Base-by-base conservation (phyloP, 129 eudicot genomes). In the Tagetes erecta region DNA sequence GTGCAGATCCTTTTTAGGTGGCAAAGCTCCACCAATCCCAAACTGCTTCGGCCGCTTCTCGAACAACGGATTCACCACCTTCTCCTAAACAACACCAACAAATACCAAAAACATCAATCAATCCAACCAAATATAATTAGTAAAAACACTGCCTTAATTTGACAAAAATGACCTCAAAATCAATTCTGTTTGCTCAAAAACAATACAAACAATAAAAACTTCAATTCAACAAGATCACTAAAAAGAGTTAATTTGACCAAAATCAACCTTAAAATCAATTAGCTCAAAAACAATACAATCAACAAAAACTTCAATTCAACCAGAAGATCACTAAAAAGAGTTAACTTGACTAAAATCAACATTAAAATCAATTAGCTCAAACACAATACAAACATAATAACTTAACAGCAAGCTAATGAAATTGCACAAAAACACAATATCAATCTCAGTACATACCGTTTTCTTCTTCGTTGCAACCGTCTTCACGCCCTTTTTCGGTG, bases 21-120 rank as follows among this genome's bases (percentile, higher is more conserved):
- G 90, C 78, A 86, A 80, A 9, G 90, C 90, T 65, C 90, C 87
- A 37, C 90, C 90, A 3, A 86, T 86, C 2, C 90, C 90, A 60
- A 86, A 86, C 76, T 83, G 90, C 83, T 86, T 86, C 9, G 90
- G 87, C 11, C 87, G 63, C 45, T 83, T 86, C 67, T 86, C 90
- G 6, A 74, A 86, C 74, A 86, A 56, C 8, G 90, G 90, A 64
- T 86, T 86, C 74, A 68, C 81, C 4, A 78, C 81, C 80, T 86
- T 86, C 79, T 86, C 90, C 90, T 85, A 30, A 8, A 56, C 0
- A 71, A 0, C 45, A 31, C 10, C 55, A 47, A 52, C 27, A 31
- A 34, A 20, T 20, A 20, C 27, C 27, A 20, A 20, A 20, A 20
- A 20, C 27, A 20, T 20, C 27, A 20, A 20, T 20, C 27, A 20